Percentiles rank a stretch among this genome's conserved stretches.
phyloP scores from a whole-genome alignment of 768 basidiomycete genomes.

The Suillus discolor region DNA sequence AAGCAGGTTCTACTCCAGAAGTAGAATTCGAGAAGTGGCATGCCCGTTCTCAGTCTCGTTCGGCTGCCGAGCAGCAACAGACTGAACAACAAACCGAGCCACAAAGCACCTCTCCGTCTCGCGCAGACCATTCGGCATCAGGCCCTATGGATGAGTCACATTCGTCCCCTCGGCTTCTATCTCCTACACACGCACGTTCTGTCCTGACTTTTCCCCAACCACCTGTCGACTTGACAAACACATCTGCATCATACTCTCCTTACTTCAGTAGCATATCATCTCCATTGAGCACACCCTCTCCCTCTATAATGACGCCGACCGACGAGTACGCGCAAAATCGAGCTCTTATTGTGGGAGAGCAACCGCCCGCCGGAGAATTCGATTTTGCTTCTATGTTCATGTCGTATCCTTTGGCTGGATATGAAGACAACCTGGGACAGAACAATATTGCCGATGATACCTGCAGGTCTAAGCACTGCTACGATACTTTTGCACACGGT shows the following conservation, averaged over 20 bases:
- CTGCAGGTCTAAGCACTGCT: constrained; percentile 18
- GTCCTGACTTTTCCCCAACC: constrained; percentile 34
- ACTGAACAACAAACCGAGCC: too few relatives aligned
- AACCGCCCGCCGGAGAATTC: constrained; percentile 37
- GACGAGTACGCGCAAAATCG: constrained; percentile 43
- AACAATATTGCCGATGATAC: constrained; percentile 8
- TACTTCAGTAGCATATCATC: constrained; percentile 22
- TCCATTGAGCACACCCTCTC: constrained; percentile 31
- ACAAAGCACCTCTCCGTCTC: constrained; percentile 1
- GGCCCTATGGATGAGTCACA: constrained; percentile 5
- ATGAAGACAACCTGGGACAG: constrained; percentile 17
- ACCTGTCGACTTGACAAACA: constrained; percentile 11
- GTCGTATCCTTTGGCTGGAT: constrained; percentile 30
- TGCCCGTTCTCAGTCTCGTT: constrained; percentile 21
- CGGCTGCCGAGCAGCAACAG: constrained; percentile 15
- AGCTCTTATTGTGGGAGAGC: constrained; percentile 25
- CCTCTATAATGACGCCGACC: constrained; percentile 45
- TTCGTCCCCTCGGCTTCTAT: constrained; percentile 21
- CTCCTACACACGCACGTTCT: constrained; percentile 34
- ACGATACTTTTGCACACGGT: constrained; percentile 24
- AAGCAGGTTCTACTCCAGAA: constrained; percentile 25
- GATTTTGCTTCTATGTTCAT: constrained; percentile 46
- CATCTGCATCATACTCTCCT: constrained; percentile 17
- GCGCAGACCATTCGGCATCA: constrained; percentile 4
- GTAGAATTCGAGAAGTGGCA: constrained; percentile 32